phyloP scores from a whole-genome alignment of 768 basidiomycete species.

The Agrocybe praecox region DNA sequence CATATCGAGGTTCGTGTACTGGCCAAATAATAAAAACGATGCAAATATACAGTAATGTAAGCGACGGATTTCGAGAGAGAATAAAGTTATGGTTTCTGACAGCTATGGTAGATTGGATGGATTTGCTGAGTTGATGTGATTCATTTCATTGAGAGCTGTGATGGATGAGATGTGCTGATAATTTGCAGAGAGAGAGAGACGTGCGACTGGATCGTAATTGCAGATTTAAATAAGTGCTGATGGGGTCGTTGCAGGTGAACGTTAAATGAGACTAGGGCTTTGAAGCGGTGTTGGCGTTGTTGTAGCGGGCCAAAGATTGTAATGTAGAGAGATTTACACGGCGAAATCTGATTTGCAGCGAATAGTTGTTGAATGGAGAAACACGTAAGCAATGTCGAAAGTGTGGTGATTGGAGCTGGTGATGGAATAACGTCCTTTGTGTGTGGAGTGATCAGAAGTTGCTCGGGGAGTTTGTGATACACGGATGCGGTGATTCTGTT shows the following conservation, averaged over 20 bases:
- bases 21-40: too few relatives aligned
- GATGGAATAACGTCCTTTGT: background rate
- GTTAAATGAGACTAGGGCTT: slow-evolving; percentile 15
- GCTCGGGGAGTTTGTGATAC: slow-evolving; percentile 31
- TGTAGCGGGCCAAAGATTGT: slow-evolving; percentile 11
- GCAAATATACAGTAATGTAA: slow-evolving; percentile 6
- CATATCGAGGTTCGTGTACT: slow-evolving; percentile 24
- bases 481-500: slow-evolving; percentile 22
- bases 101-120: slow-evolving; percentile 18
- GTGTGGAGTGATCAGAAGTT: slow-evolving; percentile 18
- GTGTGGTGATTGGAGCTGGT: background rate
- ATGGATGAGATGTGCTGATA: slow-evolving; percentile 13
- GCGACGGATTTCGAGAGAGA: slow-evolving; percentile 13
- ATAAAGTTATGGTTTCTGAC: slow-evolving; percentile 15
- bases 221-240: slow-evolving; percentile 18
- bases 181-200: slow-evolving; percentile 10
- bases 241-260: slow-evolving; percentile 16
- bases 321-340: slow-evolving; percentile 5
- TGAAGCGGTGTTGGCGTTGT: slow-evolving; percentile 12
- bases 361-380: slow-evolving; percentile 14
- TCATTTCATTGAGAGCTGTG: slow-evolving; percentile 11
- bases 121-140: slow-evolving; percentile 6
- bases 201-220: slow-evolving; percentile 25
- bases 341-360: slow-evolving; percentile 7
- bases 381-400: slow-evolving; percentile 14